A percentile compares a stretch with the other conserved stretches of the same genome.
These are phyloP conservation scores for Trichoderma guizhouense DNA, from an alignment of 2,329 filamentous ascomycete species.

Conservation along the genomic window DNA sequence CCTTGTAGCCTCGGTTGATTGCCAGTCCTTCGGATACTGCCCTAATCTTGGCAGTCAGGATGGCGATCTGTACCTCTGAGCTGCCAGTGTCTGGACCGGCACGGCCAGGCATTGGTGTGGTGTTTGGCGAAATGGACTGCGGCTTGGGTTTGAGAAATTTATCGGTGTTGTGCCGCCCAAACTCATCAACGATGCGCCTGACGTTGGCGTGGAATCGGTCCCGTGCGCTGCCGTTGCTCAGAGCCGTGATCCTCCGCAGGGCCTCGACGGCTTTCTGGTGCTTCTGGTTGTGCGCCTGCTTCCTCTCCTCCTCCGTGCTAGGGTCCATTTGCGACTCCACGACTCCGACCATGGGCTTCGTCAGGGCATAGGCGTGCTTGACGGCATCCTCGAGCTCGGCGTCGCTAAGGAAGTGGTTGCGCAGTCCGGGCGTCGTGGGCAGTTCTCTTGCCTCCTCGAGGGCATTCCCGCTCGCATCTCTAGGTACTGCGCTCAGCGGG, in stretches of 20 bases:
- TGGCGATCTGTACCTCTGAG: conserved; percentile 95
- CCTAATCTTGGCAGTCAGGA: conserved; percentile 90
- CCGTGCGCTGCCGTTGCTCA: conserved; percentile 73
- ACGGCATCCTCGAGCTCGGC: conserved; percentile 65
- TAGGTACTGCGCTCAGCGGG: conserved; percentile 32
- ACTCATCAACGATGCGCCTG: conserved; percentile 76
- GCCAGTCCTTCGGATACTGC: conserved; percentile 71
- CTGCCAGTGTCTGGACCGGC: conserved; percentile 92
- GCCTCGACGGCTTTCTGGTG: conserved; percentile 72
- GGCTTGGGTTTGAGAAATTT: conserved; percentile 60
- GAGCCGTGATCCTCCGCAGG: conserved; percentile 71
- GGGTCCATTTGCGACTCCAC: conserved; percentile 42
- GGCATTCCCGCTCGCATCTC: conserved; percentile 42
- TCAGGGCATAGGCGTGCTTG: conserved; percentile 64
- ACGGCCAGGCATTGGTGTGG: conserved; percentile 48
- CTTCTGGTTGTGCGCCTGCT: conserved; percentile 47
- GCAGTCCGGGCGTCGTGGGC: conserved; percentile 49
- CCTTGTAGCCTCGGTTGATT: conserved; percentile 66
- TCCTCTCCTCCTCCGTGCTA: conserved; percentile 33
- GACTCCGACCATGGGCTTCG: conserved; percentile 50
- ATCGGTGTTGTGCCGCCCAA: conserved; percentile 91
- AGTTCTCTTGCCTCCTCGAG: conserved; percentile 39
- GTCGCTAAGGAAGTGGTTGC: conserved; percentile 74
- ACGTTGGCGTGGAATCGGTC: conserved; percentile 81
- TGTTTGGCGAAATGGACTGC: conserved; percentile 41